Base-by-base conservation (phyloP, 345 rosid genomes). In the Populus nigra region DNA sequence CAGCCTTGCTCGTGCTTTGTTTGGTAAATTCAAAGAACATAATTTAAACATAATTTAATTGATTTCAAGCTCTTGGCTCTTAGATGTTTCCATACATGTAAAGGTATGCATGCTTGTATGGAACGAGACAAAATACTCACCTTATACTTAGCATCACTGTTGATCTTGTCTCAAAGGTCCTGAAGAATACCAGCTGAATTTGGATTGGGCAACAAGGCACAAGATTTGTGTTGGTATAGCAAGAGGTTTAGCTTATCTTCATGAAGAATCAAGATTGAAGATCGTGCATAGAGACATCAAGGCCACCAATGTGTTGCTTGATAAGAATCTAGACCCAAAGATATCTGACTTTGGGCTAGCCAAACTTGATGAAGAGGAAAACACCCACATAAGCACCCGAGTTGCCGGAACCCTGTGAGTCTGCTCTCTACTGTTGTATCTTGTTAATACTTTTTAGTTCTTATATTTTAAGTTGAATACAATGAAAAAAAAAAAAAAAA, bases 201-300 rank as follows among this genome's bases (percentile, higher is more conserved):
- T 92, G 80, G 88, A 90, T 43, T 92, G 96, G 94, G 57, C 86
- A 33, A 87, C 90, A 8, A 85, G 96, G 57, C 88, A 87, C 55
- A 92, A 77, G 72, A 90, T 90, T 27, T 89, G 94, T 71, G 25
- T 92, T 47, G 94, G 94, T 5, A 85, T 90, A 73, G 94, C 96
- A 0, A 90, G 82, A 84, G 96, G 92, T 29, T 79, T 92, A 35
- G 86, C 88, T 31, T 92, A 84, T 80, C 90, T 90, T 71, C 96
- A 92, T 43, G 94, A 92, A 80, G 96, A 91, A 81, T 91, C 91
- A 1, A 82, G 89, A 62, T 45, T 91, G 55, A 91, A 87, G 81
- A 89, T 90, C 69, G 92, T 91, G 31, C 96, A 91, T 55, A 85
- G 93, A 78, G 96, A 91, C 84, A 90, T 91, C 68, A 92, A 92